Evolutionary conservation across 140 eudicot genomes (phyloP), one percentile per base, ranked within the genome.

Genomic region (Ambrosia hybrid): DNA sequence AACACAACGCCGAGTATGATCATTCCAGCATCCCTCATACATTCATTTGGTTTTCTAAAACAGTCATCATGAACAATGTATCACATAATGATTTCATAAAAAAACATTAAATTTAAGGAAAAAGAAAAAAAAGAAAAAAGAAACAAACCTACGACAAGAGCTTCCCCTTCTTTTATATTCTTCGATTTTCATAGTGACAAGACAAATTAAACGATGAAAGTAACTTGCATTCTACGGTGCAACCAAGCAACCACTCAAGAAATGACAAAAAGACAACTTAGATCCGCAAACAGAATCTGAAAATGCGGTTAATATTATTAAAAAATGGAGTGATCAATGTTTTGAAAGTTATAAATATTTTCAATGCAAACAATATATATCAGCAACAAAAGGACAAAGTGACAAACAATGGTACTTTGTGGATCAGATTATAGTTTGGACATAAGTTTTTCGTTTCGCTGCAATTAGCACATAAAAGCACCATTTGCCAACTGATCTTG

Each of bases 41-140:
- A 77, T 39, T 86, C 96, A 17, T 73, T 88, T 26, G 91, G 77
- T 70, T 78, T 94, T 72, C 88, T 90, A 68, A 65, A 73, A 63
- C 77, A 56, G 45, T 73, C 66, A 69, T 84, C 81, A 82, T 68
- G 51, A 13, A 60, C 13, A 51, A 58, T 59, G 51, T n/a, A 21
- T 67, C 11, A 58, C 71, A 37, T 49, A 13, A 72, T 8, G 30
- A 21, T 59, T 73, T 30, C 39, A 38, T 26, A 21, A 21, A 21
- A 46, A 37, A 9, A 1, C 0, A 0, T 26, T 2, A n/a, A 4
- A 39, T 65, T 21, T 16, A 17, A 36, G 9, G 6, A 21, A 21
- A 21, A 21, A 21, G 26, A 21, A 21, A 21, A 3, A n/a, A 6
- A 8, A 2, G 14, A 41, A 38, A 66, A 37, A 49, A 21, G 67